These are phyloP conservation scores for Saturnispora bothae DNA, from an alignment of 805 yeast genomes.

Conservation along the genomic window DNA sequence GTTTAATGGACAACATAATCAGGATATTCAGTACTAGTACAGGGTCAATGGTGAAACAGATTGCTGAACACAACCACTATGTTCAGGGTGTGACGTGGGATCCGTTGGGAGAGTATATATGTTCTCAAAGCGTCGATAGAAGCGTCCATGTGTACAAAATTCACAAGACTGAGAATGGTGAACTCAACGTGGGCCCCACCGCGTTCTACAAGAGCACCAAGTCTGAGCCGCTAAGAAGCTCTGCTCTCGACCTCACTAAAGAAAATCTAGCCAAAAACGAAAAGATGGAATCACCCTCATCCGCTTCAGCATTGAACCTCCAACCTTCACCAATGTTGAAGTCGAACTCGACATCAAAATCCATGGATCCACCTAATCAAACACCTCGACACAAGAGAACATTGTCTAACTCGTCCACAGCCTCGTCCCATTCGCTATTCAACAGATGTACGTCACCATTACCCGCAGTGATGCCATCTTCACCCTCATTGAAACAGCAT, in stretches of 20 bases:
- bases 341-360: constrained; percentile 1
- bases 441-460: constrained; percentile 22
- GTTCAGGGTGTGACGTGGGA: constrained; percentile 98
- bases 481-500: constrained; percentile 15
- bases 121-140: constrained; percentile 87
- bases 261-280: constrained; percentile 8
- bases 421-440: constrained; percentile 22
- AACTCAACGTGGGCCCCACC: constrained; percentile 29
- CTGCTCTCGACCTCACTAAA: constrained; percentile 8
- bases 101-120: constrained; percentile 64
- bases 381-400: constrained; percentile 30
- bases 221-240: constrained; percentile 42
- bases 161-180: constrained; percentile 17
- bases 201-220: constrained; percentile 40
- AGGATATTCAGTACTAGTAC: constrained; percentile 51
- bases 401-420: constrained; percentile 30
- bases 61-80: constrained; percentile 73
- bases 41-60: constrained; percentile 48
- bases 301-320: too few species aligned
- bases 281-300: not conserved
- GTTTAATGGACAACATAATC: constrained; percentile 82
- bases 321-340: not conserved
- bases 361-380: constrained; percentile 25
- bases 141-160: constrained; percentile 61
- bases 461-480: constrained; percentile 37